phyloP scores from a whole-genome alignment of 2,329 filamentous ascomycete species.

The Aspergillus sp. region DNA sequence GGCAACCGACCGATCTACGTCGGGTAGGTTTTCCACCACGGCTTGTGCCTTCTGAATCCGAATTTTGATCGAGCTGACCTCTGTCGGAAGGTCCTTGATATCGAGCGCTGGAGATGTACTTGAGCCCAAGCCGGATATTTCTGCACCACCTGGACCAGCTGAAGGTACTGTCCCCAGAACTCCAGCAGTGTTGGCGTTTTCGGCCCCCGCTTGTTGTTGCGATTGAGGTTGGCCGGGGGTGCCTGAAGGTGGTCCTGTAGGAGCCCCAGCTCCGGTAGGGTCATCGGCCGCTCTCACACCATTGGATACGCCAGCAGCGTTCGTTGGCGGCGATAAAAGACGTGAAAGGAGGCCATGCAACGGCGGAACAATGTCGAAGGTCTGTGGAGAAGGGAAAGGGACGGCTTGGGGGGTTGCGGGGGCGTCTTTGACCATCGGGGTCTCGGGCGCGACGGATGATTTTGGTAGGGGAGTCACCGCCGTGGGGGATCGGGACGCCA shows the following conservation, averaged over 20 bases:
- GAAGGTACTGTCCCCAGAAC: constrained; percentile 31
- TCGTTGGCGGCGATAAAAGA: constrained; percentile 58
- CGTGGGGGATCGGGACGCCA: constrained; percentile 40
- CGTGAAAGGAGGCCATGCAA: constrained; percentile 76
- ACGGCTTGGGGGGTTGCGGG: constrained; percentile 50
- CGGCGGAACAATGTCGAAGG: constrained; percentile 82
- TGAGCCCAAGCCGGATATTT: constrained; percentile 28
- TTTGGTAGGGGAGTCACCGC: constrained; percentile 48
- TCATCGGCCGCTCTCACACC: constrained; percentile 26
- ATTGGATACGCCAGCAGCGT: constrained; percentile 42
- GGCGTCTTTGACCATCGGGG: constrained; percentile 33
- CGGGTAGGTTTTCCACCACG: constrained; percentile 46
- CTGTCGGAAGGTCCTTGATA: constrained; percentile 76
- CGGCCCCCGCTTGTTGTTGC: constrained; percentile 32
- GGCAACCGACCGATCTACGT: constrained; percentile 45
- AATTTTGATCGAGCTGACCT: constrained; percentile 77
- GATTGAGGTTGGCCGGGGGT: constrained; percentile 20
- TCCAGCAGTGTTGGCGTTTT: constrained; percentile 26
- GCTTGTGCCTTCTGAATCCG: constrained; percentile 76
- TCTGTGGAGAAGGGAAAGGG: constrained; percentile 72
- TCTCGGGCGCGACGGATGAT: constrained; percentile 37
- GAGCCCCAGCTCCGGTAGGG: constrained; percentile 28
- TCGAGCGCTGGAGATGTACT: constrained; percentile 53
- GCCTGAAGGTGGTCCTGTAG: constrained; percentile 13
- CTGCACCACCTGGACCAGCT: constrained; percentile 33